Conservation (phyloP, 2,329 filamentous ascomycete genomes). For the Fusarium tanahbumbuense region DNA sequence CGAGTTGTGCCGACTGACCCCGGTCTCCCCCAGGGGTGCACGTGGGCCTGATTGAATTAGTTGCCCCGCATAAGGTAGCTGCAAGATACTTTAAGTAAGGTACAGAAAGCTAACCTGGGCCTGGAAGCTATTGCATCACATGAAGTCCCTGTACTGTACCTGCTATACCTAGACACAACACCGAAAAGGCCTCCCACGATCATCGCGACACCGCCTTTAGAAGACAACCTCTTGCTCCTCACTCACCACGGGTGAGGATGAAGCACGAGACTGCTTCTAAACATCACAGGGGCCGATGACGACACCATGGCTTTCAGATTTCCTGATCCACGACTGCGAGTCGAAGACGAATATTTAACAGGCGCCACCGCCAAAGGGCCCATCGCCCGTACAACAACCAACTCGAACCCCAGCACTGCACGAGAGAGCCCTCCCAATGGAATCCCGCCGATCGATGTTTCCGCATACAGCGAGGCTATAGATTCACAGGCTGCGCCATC, state of each 20-base stretch:
- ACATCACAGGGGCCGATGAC: constrained; percentile 44
- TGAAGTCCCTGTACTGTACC: constrained; percentile 36
- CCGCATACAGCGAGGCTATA: constrained; percentile 30
- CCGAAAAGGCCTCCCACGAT: constrained; percentile 27
- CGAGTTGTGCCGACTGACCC: constrained; percentile 22
- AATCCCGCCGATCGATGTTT: constrained; percentile 30
- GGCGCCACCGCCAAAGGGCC: constrained; percentile 32
- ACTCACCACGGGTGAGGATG: constrained; percentile 41
- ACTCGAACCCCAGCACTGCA: constrained; percentile 24
- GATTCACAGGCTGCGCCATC: constrained; percentile 26
- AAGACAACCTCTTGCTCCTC: constrained; percentile 32
- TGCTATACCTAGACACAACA: constrained; percentile 20
- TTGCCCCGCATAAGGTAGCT: constrained; percentile 46
- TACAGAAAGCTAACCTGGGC: constrained; percentile 36
- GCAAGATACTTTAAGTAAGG: constrained; percentile 32
- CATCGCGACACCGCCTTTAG: constrained; percentile 12
- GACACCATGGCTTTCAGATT: constrained; percentile 57
- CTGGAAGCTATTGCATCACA: constrained; percentile 48
- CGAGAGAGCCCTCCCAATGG: constrained; percentile 43
- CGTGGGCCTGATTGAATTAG: constrained; percentile 43
- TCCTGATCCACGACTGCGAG: constrained; percentile 46
- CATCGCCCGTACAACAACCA: constrained; percentile 37
- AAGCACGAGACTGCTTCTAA: constrained; percentile 37
- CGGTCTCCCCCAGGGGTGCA: constrained; percentile 27
- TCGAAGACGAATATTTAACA: constrained; percentile 44